Conservation (phyloP, 1,139 yeast genomes). For the Sporopachydermia cereana region DNA sequence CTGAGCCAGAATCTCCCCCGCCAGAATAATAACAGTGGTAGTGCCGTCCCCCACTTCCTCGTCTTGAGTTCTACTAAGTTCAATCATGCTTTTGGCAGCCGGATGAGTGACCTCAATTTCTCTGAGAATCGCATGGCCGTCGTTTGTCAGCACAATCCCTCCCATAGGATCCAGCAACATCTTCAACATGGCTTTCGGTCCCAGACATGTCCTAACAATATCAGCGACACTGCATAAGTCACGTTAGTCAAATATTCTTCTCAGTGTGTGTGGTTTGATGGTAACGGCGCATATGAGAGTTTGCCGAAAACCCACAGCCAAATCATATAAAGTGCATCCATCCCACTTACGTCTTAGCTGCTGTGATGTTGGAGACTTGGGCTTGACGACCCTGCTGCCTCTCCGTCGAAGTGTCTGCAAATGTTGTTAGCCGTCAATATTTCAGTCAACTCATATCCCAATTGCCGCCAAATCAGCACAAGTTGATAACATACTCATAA, state of each 20-base stretch:
- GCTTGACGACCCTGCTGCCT: conserved; percentile 97
- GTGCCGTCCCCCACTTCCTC: conserved; percentile 99
- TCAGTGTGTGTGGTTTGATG: too few species aligned
- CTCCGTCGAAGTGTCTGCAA: conserved; percentile 64
- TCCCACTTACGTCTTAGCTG: conserved; percentile 74
- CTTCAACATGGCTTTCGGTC: conserved; percentile 99
- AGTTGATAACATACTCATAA: conserved; percentile 33
- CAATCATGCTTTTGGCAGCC: conserved; percentile 98
- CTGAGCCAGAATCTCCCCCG: conserved; percentile 95
- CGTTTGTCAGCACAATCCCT: conserved; percentile 93
- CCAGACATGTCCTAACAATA: conserved; percentile 92
- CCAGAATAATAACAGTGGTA: conserved; percentile 86
- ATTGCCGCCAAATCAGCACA: not conserved
- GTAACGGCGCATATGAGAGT: too few species aligned
- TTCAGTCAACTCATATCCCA: not conserved
- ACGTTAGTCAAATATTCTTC: too few species aligned
- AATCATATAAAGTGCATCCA: too few species aligned
- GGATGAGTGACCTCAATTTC: conserved; percentile 94
- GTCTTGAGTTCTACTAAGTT: conserved; percentile 92
- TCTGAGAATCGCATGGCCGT: conserved; percentile 88
- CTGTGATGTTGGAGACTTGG: conserved; percentile 91
- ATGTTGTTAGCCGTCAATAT: conserved; percentile 11
- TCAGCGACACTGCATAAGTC: conserved; percentile 79
- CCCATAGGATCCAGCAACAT: conserved; percentile 99
- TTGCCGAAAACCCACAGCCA: too few species aligned